Evolutionary conservation across 2,329 filamentous ascomycete species (phyloP).

Genomic region (Dactylonectria macrodidyma): DNA sequence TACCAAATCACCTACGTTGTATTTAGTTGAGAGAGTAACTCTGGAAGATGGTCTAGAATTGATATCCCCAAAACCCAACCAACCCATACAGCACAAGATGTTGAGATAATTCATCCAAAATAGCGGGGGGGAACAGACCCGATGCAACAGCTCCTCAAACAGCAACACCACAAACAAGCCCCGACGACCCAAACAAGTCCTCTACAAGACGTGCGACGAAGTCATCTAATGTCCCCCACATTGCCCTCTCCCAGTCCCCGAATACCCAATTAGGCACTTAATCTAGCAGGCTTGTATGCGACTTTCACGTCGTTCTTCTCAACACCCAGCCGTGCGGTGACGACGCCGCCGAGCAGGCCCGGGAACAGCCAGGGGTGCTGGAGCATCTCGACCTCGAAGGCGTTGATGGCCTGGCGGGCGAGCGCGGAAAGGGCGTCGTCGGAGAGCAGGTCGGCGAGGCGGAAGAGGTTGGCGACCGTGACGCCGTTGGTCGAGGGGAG

Average conservation of each 20-base stretch:
- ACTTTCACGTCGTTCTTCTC: slow-evolving; percentile 54
- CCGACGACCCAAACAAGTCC: background rate
- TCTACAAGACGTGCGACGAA: background rate
- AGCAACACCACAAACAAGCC: background rate
- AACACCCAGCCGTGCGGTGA: slow-evolving; percentile 80
- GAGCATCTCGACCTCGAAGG: slow-evolving; percentile 92
- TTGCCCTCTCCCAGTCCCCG: background rate
- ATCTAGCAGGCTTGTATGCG: slow-evolving; percentile 44
- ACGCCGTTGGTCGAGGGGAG: slow-evolving; percentile 92
- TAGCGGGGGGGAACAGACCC: background rate
- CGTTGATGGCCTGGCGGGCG: slow-evolving; percentile 82
- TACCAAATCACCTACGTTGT: background rate
- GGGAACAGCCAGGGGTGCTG: slow-evolving; percentile 96
- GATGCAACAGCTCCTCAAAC: background rate
- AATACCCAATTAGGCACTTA: slow-evolving; percentile 32
- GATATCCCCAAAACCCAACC: background rate
- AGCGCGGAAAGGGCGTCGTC: slow-evolving; percentile 74
- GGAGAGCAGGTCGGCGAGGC: slow-evolving; percentile 79
- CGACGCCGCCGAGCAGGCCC: slow-evolving; percentile 82
- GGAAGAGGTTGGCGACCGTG: slow-evolving; percentile 89
- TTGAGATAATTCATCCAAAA: slow-evolving; percentile 1
- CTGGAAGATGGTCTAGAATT: slow-evolving; percentile 3
- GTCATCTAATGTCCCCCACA: background rate
- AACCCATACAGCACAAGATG: background rate
- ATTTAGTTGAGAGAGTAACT: background rate